Percentiles rank a stretch among this genome's conserved stretches.
Evolutionary conservation across 805 yeast genomes (phyloP).

Genomic region (Saturnispora saitoi): DNA sequence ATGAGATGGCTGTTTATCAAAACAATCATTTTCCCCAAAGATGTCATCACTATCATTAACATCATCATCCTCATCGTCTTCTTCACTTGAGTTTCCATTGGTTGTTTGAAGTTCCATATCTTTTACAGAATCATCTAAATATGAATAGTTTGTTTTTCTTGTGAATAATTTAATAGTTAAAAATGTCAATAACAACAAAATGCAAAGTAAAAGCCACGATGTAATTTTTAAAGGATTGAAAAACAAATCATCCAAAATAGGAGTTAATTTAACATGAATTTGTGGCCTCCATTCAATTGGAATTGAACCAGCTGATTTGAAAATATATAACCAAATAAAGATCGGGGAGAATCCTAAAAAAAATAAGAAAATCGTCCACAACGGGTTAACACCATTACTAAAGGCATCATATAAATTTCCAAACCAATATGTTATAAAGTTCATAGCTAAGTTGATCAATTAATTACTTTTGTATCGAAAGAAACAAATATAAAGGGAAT

Average conservation of each 20-base stretch:
- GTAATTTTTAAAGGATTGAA: constrained; percentile 19
- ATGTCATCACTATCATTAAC: too few relatives aligned
- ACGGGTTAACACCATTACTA: background rate
- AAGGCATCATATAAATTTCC: background rate
- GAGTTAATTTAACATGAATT: constrained; percentile 41
- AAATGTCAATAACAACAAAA: background rate
- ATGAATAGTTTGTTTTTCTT: background rate
- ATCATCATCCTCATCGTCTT: background rate
- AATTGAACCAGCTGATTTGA: constrained; percentile 50
- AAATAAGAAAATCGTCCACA: constrained; percentile 34
- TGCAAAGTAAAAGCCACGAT: background rate
- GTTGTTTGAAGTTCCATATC: background rate
- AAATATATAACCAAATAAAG: constrained; percentile 45
- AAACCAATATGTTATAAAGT: background rate
- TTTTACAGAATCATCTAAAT: background rate
- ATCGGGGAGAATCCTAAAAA: constrained; percentile 43
- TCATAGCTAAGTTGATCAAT: too few relatives aligned
- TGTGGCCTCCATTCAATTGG: constrained; percentile 47
- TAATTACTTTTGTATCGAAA: too few relatives aligned
- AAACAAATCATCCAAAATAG: constrained; percentile 34
- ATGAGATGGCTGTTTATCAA: too few relatives aligned
- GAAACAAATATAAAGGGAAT: too few relatives aligned
- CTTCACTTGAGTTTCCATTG: background rate
- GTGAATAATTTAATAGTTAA: background rate
- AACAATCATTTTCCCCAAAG: too few relatives aligned